phyloP scores from a whole-genome alignment of 2,329 filamentous ascomycete species.

The Pseudophaeomoniella oleicola region DNA sequence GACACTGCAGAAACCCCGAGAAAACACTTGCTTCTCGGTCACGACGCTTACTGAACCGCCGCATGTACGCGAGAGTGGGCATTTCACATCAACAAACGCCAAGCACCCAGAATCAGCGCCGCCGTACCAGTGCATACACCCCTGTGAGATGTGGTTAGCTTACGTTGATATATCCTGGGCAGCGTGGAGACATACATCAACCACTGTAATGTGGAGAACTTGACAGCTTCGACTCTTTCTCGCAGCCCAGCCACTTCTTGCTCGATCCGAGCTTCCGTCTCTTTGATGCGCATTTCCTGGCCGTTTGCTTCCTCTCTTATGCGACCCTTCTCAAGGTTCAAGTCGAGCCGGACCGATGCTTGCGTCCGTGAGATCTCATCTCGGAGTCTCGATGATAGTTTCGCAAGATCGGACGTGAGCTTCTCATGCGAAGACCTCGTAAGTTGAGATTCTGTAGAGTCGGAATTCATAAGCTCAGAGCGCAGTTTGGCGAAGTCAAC shows the following conservation, averaged over 20 bases:
- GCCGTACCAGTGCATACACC: slow-evolving; percentile 53
- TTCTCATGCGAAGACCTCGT: slow-evolving; percentile 85
- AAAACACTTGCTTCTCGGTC: too few relatives aligned
- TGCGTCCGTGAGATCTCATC: slow-evolving; percentile 94
- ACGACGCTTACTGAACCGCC: too few relatives aligned
- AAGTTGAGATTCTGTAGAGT: slow-evolving; percentile 78
- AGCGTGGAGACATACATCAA: slow-evolving; percentile 63
- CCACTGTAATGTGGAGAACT: slow-evolving; percentile 97
- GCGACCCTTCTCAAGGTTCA: slow-evolving; percentile 92
- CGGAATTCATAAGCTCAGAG: slow-evolving; percentile 80
- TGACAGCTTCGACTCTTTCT: slow-evolving; percentile 90
- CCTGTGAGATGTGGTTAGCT: slow-evolving; percentile 20
- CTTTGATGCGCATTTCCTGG: slow-evolving; percentile 95
- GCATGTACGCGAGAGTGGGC: too few relatives aligned
- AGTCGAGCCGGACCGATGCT: slow-evolving; percentile 76
- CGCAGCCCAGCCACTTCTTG: slow-evolving; percentile 84
- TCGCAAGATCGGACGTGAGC: slow-evolving; percentile 85
- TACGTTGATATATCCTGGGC: neutral
- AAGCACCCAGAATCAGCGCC: slow-evolving; percentile 52
- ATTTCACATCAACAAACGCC: slow-evolving; percentile 47
- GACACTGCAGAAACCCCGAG: too few relatives aligned
- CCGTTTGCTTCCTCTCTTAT: slow-evolving; percentile 93
- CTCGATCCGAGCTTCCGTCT: slow-evolving; percentile 96
- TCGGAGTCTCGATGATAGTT: slow-evolving; percentile 73
- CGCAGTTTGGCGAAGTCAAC: slow-evolving; percentile 97